Conservation (phyloP, 2,329 filamentous ascomycete species). For the Diplodia mutila region DNA sequence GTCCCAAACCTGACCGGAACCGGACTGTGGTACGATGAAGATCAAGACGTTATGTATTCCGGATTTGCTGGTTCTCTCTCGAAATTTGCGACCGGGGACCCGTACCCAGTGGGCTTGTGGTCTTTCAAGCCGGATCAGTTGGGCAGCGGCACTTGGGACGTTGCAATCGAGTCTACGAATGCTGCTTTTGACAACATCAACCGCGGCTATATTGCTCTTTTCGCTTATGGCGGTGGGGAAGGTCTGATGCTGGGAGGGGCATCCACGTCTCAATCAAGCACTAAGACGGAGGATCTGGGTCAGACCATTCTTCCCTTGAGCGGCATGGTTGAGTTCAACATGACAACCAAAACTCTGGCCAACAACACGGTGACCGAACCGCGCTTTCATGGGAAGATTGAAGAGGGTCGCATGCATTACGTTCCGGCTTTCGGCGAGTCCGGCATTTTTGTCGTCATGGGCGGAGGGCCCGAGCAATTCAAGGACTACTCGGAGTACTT, state of each 20-base stretch:
- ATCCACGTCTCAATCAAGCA: not conserved
- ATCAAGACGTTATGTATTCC: slow-evolving; percentile 4
- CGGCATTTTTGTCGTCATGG: slow-evolving; percentile 2
- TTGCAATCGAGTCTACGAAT: not conserved
- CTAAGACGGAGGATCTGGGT: not conserved
- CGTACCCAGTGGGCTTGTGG: slow-evolving; percentile 23
- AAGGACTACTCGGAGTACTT: not conserved
- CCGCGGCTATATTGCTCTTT: not conserved
- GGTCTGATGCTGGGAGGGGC: not conserved
- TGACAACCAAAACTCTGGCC: not conserved
- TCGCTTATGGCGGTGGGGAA: not conserved
- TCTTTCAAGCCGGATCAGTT: slow-evolving; percentile 21
- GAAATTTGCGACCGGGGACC: not conserved
- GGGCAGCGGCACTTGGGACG: slow-evolving; percentile 20
- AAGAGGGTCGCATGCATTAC: slow-evolving; percentile 3
- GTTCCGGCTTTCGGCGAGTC: not conserved
- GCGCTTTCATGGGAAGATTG: not conserved
- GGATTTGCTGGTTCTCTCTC: slow-evolving; percentile 27
- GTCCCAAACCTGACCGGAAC: not conserved
- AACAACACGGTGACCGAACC: not conserved
- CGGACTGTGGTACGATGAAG: slow-evolving; percentile 26
- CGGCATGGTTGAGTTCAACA: not conserved
- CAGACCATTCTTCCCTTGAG: not conserved
- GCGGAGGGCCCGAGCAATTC: not conserved
- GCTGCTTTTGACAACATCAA: slow-evolving; percentile 15